These are phyloP conservation scores for Flammula alnicola DNA, from an alignment of 1,284 basidiomycete species.

Conservation along the genomic window DNA sequence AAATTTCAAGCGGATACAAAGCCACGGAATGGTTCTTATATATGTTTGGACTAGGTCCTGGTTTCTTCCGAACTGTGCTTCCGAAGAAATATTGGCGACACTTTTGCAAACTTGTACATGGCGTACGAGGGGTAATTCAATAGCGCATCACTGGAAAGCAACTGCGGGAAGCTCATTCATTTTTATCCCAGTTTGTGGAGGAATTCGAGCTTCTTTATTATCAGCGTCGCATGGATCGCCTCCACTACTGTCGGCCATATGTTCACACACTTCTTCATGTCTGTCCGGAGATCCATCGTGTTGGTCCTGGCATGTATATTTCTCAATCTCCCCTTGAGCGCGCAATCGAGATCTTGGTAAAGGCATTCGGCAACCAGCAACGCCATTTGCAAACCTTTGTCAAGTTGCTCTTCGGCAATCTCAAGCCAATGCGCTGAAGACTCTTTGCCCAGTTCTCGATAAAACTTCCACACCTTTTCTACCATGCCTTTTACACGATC, in stretches of 20 bases:
- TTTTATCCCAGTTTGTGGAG: constrained; percentile 24
- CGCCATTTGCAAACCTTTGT: constrained; percentile 31
- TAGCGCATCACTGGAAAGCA: constrained; percentile 24
- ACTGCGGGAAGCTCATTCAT: constrained; percentile 22
- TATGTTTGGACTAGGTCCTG: constrained; percentile 44
- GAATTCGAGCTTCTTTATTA: constrained; percentile 37
- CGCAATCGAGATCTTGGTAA: constrained; percentile 32
- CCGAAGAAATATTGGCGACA: constrained; percentile 35
- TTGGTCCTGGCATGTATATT: constrained; percentile 25
- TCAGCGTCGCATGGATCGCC: constrained; percentile 24
- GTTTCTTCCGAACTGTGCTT: constrained; percentile 34
- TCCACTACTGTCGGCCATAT: constrained; percentile 31
- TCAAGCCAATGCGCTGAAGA: constrained; percentile 29
- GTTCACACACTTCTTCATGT: constrained; percentile 32
- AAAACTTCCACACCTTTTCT: not conserved
- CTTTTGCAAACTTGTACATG: constrained; percentile 40
- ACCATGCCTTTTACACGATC: constrained; percentile 5
- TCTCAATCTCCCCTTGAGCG: constrained; percentile 36
- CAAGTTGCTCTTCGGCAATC: constrained; percentile 20
- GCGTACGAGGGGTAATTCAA: constrained; percentile 34
- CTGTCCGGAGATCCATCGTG: constrained; percentile 20
- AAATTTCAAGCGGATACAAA: constrained; percentile 45
- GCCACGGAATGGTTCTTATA: constrained; percentile 40
- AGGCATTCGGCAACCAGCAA: constrained; percentile 31
- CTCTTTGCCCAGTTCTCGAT: constrained; percentile 18